Evolutionary conservation across 257 asterid species (phyloP), one percentile per base, ranked within the genome.

Genomic region (Petunia axillaris): DNA sequence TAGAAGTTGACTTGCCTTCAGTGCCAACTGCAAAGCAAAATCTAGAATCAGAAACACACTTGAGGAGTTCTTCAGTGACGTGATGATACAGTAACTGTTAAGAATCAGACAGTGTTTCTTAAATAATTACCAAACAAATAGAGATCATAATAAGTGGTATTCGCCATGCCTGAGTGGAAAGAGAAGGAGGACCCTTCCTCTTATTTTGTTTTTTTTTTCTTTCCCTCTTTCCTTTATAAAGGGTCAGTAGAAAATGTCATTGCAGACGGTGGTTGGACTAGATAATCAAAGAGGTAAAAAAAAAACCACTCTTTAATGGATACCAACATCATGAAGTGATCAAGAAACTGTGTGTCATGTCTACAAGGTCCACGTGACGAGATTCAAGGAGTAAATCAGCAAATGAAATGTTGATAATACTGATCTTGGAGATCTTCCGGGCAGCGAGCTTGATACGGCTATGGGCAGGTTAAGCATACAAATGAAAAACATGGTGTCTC

Each of bases 1-100:
- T 39, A 96, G 94, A 79, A 96, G 91, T 83, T 96, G 99, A 85
- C 98, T 94, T 76, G 99, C 98, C 88, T 96, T 96, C 80, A 96
- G 68, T 37, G 98, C 97, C 86, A 96, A 83, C 99, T 96, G 97
- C 84, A 88, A 67, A 78, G 64, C 71, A 67, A 81, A 66, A 83
- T 36, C 55, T 50, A 81, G 76, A 44, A 13, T 66, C 50, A 84
- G 80, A 79, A 43, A 38, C 8, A 59, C 76, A 41, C 63, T n/a
- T 13, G 77, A 4, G 2, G 38, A 1, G 25, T 25, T 25, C 73
- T 57, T 57, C 50, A 66, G 38, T 16, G 8, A 78, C 80, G 54
- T 40, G 16, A 71, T 37, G n/a, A 48, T 2, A 64, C 65, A 65
- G 75, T 64, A 68, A 64, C 38, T 48, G 52, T 59, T 3, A n/a